Evolutionary conservation across 495 filamentous ascomycete genomes (phyloP).

Genomic region (Glarea lozoyensis): DNA sequence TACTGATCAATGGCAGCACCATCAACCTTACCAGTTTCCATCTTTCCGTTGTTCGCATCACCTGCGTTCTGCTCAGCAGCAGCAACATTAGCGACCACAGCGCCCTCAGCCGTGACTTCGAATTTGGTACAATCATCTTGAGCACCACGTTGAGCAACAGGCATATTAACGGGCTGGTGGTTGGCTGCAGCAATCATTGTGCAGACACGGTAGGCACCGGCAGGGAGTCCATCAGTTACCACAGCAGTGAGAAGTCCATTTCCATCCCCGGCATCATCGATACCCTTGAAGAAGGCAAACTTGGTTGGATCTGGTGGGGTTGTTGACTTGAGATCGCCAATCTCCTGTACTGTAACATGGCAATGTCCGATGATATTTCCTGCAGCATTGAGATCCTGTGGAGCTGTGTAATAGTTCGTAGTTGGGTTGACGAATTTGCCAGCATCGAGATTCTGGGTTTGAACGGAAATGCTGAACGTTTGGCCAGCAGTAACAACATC

Average conservation of each 20-base stretch:
- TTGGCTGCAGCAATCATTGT: slow-evolving; percentile 61
- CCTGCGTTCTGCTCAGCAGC: neutral
- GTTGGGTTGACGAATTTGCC: slow-evolving; percentile 60
- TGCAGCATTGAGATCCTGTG: neutral
- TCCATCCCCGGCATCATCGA: slow-evolving; percentile 64
- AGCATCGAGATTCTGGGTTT: slow-evolving; percentile 49
- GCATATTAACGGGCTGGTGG: slow-evolving; percentile 73
- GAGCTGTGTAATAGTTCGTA: slow-evolving; percentile 1
- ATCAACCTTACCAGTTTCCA: neutral
- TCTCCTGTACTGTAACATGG: slow-evolving; percentile 61
- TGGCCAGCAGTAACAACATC: slow-evolving; percentile 34
- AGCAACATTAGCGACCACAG: neutral
- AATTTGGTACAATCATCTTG: slow-evolving; percentile 69
- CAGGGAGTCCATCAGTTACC: slow-evolving; percentile 52
- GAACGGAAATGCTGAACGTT: slow-evolving; percentile 50
- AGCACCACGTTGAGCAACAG: slow-evolving; percentile 63
- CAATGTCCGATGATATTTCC: slow-evolving; percentile 43
- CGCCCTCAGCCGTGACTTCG: slow-evolving; percentile 4
- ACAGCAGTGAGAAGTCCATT: slow-evolving; percentile 44
- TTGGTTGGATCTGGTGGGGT: slow-evolving; percentile 44
- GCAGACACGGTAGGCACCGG: slow-evolving; percentile 54
- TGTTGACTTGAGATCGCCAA: slow-evolving; percentile 43
- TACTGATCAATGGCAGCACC: neutral
- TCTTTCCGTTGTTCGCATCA: neutral
- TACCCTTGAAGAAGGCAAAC: slow-evolving; percentile 72